A percentile compares a stretch with the other conserved stretches of the same genome.
These are phyloP conservation scores for Eleusine coracana DNA, from an alignment of 176 grass and related monocot genomes.

Conservation along the genomic window DNA sequence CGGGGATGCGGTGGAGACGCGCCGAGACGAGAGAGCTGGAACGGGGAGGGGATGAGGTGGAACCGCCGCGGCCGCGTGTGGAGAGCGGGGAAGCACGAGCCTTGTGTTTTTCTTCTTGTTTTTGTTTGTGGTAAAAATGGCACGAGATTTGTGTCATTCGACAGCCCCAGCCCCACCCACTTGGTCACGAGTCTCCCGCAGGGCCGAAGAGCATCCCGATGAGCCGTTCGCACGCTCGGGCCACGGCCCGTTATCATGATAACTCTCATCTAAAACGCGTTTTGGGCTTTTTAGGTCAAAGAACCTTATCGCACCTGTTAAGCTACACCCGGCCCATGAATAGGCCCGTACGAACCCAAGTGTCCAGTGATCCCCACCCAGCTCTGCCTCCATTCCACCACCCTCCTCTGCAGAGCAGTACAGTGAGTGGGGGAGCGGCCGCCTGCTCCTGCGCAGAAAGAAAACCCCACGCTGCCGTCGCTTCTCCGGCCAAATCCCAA, in stretches of 20 bases:
- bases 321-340: not conserved
- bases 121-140: not conserved
- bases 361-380: not conserved
- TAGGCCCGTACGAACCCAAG: not conserved
- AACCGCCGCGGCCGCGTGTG: constrained; percentile 30
- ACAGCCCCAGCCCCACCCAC: too few species aligned
- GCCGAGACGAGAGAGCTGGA: not conserved
- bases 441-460: not conserved
- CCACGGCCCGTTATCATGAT: not conserved
- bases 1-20: not conserved
- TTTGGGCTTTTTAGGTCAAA: not conserved
- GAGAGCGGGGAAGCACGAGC: constrained; percentile 25
- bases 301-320: not conserved
- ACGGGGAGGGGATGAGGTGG: constrained; percentile 33
- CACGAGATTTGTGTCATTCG: not conserved
- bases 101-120: not conserved
- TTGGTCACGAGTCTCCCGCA: not conserved
- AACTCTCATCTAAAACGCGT: not conserved
- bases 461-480: not conserved
- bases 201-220: not conserved
- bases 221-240: not conserved
- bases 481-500: not conserved
- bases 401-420: not conserved
- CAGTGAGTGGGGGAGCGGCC: not conserved
- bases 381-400: not conserved